A percentile compares a stretch with the other conserved stretches of the same genome.
Evolutionary conservation across 257 asterid genomes (phyloP).

Genomic region (Capsicum rhomboideum): DNA sequence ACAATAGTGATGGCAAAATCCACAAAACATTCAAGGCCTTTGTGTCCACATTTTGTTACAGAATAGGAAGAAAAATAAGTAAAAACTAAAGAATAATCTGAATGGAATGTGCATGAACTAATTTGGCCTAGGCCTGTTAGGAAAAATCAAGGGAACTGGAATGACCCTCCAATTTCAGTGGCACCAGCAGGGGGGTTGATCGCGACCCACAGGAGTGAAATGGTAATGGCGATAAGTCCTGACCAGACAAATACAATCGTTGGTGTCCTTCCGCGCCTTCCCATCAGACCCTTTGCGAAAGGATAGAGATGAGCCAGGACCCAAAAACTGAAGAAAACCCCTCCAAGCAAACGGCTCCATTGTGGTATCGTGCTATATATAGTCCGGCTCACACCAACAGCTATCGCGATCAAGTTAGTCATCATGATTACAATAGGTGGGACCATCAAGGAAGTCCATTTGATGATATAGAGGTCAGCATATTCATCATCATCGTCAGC

Average conservation of each 20-base stretch:
- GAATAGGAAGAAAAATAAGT: not conserved
- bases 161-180: conserved; percentile 63
- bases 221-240: conserved; percentile 75
- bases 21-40: not conserved
- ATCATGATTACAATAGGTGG: conserved; percentile 72
- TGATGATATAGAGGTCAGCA: conserved; percentile 60
- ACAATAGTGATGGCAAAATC: not conserved
- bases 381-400: conserved; percentile 71
- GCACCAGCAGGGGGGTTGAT: conserved; percentile 61
- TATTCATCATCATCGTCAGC: conserved; percentile 74
- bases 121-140: not conserved
- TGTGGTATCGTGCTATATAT: conserved; percentile 75
- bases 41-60: not conserved
- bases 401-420: conserved; percentile 65
- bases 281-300: conserved; percentile 78
- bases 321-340: conserved; percentile 90
- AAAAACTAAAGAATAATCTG: not conserved
- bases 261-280: conserved; percentile 75
- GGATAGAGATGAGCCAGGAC: conserved; percentile 79
- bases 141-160: conserved; percentile 62
- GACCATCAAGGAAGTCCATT: conserved; percentile 66
- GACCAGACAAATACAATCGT: conserved; percentile 86
- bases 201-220: conserved; percentile 74
- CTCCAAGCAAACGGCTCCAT: conserved; percentile 84
- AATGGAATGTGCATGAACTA: not conserved